These are phyloP conservation scores for Talaromyces adpressus DNA, from an alignment of 495 filamentous ascomycete species.

Conservation along the genomic window DNA sequence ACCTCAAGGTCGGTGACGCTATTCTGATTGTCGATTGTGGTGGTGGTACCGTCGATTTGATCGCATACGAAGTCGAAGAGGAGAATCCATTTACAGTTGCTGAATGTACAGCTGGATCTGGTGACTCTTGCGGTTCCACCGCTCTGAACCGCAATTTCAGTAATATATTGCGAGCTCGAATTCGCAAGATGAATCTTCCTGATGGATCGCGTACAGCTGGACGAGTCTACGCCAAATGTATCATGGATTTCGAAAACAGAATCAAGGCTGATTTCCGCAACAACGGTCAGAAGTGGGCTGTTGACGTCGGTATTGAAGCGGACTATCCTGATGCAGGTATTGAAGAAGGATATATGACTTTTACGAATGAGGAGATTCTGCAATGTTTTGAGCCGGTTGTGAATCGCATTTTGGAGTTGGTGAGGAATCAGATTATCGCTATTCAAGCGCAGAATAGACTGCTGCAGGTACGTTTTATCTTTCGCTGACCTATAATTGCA, in stretches of 20 bases:
- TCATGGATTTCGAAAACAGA: constrained; percentile 79
- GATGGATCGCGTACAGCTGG: constrained; percentile 70
- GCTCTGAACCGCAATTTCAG: constrained; percentile 77
- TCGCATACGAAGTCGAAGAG: constrained; percentile 76
- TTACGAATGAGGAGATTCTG: constrained; percentile 75
- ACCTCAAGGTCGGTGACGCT: constrained; percentile 69
- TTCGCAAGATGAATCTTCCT: constrained; percentile 77
- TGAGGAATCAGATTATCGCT: constrained; percentile 74
- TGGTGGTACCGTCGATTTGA: constrained; percentile 74
- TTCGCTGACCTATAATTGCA: background rate
- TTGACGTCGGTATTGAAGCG: constrained; percentile 74
- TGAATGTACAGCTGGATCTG: constrained; percentile 71
- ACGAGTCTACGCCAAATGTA: constrained; percentile 76
- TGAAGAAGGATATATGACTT: constrained; percentile 77
- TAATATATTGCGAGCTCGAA: constrained; percentile 73
- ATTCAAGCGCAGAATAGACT: constrained; percentile 70
- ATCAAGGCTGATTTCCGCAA: constrained; percentile 81
- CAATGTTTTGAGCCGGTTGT: constrained; percentile 78
- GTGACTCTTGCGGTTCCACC: constrained; percentile 72
- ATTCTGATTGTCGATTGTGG: constrained; percentile 75
- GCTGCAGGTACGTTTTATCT: constrained; percentile 51
- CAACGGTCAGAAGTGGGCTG: constrained; percentile 76
- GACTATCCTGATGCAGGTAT: constrained; percentile 75
- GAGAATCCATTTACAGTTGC: constrained; percentile 70
- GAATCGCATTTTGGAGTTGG: constrained; percentile 69